Conservation (phyloP, 2,329 filamentous ascomycete genomes). For the Zymoseptoria pseudotritici region DNA sequence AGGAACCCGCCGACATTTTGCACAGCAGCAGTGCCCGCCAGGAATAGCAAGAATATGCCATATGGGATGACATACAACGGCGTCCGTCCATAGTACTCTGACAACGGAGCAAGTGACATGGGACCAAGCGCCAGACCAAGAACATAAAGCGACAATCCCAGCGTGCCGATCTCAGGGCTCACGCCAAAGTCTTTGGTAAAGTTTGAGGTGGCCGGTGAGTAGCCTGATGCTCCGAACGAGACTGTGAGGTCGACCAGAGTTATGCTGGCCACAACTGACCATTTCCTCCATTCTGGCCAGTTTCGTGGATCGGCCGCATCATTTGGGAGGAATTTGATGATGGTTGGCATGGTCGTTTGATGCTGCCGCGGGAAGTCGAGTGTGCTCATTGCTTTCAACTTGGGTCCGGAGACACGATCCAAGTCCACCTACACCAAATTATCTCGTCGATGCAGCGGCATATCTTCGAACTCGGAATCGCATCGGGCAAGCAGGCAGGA, state of each 20-base stretch:
- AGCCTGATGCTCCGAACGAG: slow-evolving; percentile 40
- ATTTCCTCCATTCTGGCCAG: slow-evolving; percentile 40
- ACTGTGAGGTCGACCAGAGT: slow-evolving; percentile 17
- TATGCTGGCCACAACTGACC: slow-evolving; percentile 42
- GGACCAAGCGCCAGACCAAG: slow-evolving; percentile 42
- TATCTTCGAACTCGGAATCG: not conserved
- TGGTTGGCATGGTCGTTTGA: not conserved
- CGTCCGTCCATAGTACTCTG: slow-evolving; percentile 40
- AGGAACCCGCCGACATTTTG: slow-evolving; percentile 35
- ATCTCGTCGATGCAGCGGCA: not conserved
- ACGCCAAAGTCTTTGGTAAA: slow-evolving; percentile 38
- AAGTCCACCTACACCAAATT: not conserved
- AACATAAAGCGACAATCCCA: slow-evolving; percentile 42
- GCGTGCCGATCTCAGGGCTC: slow-evolving; percentile 34
- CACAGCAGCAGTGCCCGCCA: slow-evolving; percentile 39
- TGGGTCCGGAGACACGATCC: not conserved
- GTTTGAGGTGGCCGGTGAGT: slow-evolving; percentile 37
- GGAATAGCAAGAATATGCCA: slow-evolving; percentile 36
- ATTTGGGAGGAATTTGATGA: slow-evolving; percentile 27
- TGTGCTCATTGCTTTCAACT: not conserved
- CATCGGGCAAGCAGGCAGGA: not conserved
- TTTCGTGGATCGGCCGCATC: slow-evolving; percentile 39
- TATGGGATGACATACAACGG: slow-evolving; percentile 38
- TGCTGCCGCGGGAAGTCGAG: not conserved
- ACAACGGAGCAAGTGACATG: slow-evolving; percentile 39